Percentiles rank a stretch among this genome's conserved stretches.
phyloP scores from a whole-genome alignment of 2,329 filamentous ascomycete genomes.

The Penicillium sumatraense region DNA sequence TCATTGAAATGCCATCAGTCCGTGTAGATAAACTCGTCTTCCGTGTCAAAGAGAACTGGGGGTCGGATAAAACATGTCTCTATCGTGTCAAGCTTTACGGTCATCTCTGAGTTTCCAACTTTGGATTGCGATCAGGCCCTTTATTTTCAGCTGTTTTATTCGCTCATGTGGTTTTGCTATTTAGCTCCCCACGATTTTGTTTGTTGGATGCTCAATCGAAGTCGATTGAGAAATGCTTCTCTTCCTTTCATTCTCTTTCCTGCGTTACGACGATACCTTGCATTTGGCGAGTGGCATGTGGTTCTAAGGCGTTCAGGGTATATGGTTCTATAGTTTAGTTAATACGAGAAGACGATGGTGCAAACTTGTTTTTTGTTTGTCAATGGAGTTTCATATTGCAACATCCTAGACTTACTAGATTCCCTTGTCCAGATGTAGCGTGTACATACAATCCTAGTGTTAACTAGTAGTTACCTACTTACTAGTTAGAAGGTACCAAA shows the following conservation, averaged over 20 bases:
- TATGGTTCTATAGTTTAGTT: constrained; percentile 1
- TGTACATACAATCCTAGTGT: too few relatives aligned
- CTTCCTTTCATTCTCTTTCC: not conserved
- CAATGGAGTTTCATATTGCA: too few relatives aligned
- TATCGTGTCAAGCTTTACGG: constrained; percentile 53
- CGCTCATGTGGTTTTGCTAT: not conserved
- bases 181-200: not conserved
- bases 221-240: not conserved
- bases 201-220: not conserved
- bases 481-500: too few relatives aligned
- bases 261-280: constrained; percentile 27
- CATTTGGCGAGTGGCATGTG: constrained; percentile 21
- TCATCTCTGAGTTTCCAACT: constrained; percentile 33
- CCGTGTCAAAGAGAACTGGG: constrained; percentile 50
- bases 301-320: constrained; percentile 21
- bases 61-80: constrained; percentile 48
- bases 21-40: constrained; percentile 47
- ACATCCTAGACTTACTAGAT: too few relatives aligned
- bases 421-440: too few relatives aligned
- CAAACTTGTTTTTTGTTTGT: too few relatives aligned
- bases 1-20: constrained; percentile 40
- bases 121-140: not conserved
- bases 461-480: too few relatives aligned
- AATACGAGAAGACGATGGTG: too few relatives aligned
- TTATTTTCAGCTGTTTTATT: not conserved